Percentiles rank a stretch among this genome's conserved stretches.
These are phyloP conservation scores for Perilla frutescens DNA, from an alignment of 257 asterid genomes.

Conservation along the genomic window DNA sequence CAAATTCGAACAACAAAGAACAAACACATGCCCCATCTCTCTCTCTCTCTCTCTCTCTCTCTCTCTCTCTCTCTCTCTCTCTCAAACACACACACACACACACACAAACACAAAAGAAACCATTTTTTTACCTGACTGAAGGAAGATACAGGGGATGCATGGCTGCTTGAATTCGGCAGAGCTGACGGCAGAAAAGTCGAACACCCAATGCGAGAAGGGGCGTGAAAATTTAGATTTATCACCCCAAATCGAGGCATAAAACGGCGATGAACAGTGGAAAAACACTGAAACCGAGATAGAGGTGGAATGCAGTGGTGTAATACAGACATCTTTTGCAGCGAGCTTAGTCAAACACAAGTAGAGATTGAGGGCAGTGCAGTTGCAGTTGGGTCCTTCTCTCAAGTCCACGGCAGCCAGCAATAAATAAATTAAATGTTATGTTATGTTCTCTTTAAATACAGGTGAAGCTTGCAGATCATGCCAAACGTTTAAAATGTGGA, in stretches of 20 bases:
- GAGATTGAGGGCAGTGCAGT: constrained; percentile 25
- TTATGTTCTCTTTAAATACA: too few species aligned
- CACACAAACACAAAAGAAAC: neutral
- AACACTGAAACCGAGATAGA: constrained; percentile 36
- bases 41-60: too few species aligned
- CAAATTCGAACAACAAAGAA: neutral
- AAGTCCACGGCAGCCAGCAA: neutral
- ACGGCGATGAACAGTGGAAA: constrained; percentile 22
- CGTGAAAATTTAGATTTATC: constrained; percentile 8
- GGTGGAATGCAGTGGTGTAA: constrained; percentile 31
- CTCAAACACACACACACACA: neutral
- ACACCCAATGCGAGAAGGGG: constrained; percentile 33
- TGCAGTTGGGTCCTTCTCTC: neutral
- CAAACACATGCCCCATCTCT: neutral
- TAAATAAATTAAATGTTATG: neutral
- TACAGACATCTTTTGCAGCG: constrained; percentile 40
- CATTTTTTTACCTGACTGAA: constrained; percentile 50
- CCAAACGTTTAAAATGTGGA: constrained; percentile 25
- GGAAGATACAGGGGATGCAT: constrained; percentile 45
- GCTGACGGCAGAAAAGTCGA: constrained; percentile 38
- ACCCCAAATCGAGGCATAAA: constrained; percentile 28
- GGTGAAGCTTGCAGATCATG: neutral
- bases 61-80: too few species aligned
- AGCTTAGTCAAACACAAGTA: constrained; percentile 8
- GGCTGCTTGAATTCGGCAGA: constrained; percentile 37